A percentile compares a stretch with the other conserved stretches of the same genome.
Evolutionary conservation across 1,284 basidiomycete species (phyloP).

Genomic region (Irpex sp.): DNA sequence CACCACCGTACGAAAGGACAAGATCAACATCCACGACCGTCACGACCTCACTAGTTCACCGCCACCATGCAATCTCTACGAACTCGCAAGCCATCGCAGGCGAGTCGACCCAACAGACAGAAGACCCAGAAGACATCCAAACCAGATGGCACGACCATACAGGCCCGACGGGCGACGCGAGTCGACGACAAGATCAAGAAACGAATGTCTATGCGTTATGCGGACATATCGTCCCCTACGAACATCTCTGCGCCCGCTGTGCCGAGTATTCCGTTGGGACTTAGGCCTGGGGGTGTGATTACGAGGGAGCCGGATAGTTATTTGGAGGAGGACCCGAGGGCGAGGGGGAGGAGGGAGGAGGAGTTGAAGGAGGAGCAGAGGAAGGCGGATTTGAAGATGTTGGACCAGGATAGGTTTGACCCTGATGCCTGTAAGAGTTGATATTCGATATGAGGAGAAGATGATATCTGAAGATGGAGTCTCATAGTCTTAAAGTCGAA

Average conservation of each 20-base stretch:
- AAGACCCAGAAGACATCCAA: conserved; percentile 16
- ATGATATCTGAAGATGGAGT: background rate
- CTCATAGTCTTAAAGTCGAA: conserved; percentile 66
- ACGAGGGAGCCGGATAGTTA: background rate
- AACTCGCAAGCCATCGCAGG: conserved; percentile 50
- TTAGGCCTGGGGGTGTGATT: conserved; percentile 23
- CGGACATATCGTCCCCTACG: conserved; percentile 70
- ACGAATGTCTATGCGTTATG: conserved; percentile 89
- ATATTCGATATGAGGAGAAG: background rate
- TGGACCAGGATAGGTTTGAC: conserved; percentile 78
- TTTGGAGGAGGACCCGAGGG: conserved; percentile 37
- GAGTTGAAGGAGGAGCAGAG: conserved; percentile 41
- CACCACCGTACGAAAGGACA: background rate
- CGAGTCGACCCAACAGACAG: conserved; percentile 23
- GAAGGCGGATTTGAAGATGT: conserved; percentile 46
- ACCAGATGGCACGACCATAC: conserved; percentile 7
- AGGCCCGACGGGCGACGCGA: conserved; percentile 55
- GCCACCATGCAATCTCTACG: conserved; percentile 62
- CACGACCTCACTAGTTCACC: background rate
- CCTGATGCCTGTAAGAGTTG: conserved; percentile 72
- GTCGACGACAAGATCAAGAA: conserved; percentile 94
- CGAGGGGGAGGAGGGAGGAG: conserved; percentile 34
- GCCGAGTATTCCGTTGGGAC: conserved; percentile 35
- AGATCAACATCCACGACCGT: background rate
- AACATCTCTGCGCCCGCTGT: conserved; percentile 53